phyloP scores from a whole-genome alignment of 2,329 filamentous ascomycete species.

The Cadophora luteo-olivacea region DNA sequence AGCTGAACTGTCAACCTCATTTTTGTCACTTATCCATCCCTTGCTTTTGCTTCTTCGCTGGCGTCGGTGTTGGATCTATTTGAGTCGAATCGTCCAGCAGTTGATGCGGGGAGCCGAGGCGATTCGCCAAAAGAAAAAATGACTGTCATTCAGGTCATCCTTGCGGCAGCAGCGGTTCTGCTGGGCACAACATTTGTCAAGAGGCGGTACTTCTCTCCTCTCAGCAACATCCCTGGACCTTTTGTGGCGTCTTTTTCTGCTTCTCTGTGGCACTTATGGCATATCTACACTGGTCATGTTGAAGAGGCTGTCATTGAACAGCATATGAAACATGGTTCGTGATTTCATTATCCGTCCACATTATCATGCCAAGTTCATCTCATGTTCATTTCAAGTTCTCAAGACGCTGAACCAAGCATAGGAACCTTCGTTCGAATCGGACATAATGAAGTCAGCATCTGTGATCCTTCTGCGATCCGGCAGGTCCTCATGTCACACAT shows the following conservation, averaged over 20 bases:
- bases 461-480: conserved; percentile 48
- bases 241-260: conserved; percentile 49
- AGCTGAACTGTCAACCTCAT: conserved; percentile 1
- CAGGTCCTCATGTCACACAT: conserved; percentile 46
- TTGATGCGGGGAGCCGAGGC: conserved; percentile 8
- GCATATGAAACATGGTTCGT: conserved; percentile 49
- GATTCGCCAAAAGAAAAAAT: neutral
- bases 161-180: conserved; percentile 5
- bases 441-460: conserved; percentile 52
- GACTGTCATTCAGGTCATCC: conserved; percentile 17
- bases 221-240: conserved; percentile 49
- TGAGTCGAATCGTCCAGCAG: neutral
- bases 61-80: neutral
- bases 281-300: conserved; percentile 48
- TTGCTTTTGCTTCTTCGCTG: conserved; percentile 1
- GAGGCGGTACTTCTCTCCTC: conserved; percentile 22
- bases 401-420: conserved; percentile 21
- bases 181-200: conserved; percentile 12
- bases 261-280: conserved; percentile 48
- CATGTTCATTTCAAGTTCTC: neutral
- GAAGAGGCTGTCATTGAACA: conserved; percentile 47
- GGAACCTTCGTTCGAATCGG: conserved; percentile 52
- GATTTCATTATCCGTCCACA: neutral
- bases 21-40: neutral
- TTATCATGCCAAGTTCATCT: neutral